Percentiles rank a stretch among this genome's conserved stretches.
Evolutionary conservation across 192 early-diverging fungal species (phyloP).

Genomic region (Jimgerdemannia lactiflua): DNA sequence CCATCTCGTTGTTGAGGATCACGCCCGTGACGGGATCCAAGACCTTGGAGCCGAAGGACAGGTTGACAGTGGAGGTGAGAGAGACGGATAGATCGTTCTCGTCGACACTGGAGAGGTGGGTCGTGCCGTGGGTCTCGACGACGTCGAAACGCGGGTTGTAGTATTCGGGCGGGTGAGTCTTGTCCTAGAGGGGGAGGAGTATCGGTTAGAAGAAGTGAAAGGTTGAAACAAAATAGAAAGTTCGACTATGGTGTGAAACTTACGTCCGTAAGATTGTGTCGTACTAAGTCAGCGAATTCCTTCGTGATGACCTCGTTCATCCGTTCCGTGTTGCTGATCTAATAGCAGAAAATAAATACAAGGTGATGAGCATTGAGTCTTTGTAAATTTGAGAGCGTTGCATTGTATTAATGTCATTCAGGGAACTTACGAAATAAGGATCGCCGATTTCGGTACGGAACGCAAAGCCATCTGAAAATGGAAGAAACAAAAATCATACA

Average conservation of each 20-base stretch:
- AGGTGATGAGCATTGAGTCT: background rate
- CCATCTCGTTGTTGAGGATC: conserved; percentile 95
- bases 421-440: conserved; percentile 54
- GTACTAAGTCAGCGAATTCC: conserved; percentile 58
- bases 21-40: conserved; percentile 86
- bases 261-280: conserved; percentile 72
- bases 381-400: background rate
- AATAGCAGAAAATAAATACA: conserved; percentile 31
- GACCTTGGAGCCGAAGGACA: conserved; percentile 85
- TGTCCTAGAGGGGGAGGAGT: conserved; percentile 14
- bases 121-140: conserved; percentile 84
- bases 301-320: conserved; percentile 67
- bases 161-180: conserved; percentile 65
- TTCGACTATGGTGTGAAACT: background rate
- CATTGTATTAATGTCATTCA: conserved; percentile 9
- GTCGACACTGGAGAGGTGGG: conserved; percentile 83
- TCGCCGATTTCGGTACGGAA: conserved; percentile 81
- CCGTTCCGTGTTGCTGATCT: conserved; percentile 49
- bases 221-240: background rate
- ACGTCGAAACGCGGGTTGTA: conserved; percentile 82
- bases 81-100: conserved; percentile 73
- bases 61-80: conserved; percentile 87
- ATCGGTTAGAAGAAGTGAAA: background rate
- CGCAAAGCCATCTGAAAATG: conserved; percentile 58
- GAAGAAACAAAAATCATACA: conserved; percentile 10